phyloP scores from a whole-genome alignment of 2,329 filamentous ascomycete genomes.

The Pseudocercospora pini-densiflorae region DNA sequence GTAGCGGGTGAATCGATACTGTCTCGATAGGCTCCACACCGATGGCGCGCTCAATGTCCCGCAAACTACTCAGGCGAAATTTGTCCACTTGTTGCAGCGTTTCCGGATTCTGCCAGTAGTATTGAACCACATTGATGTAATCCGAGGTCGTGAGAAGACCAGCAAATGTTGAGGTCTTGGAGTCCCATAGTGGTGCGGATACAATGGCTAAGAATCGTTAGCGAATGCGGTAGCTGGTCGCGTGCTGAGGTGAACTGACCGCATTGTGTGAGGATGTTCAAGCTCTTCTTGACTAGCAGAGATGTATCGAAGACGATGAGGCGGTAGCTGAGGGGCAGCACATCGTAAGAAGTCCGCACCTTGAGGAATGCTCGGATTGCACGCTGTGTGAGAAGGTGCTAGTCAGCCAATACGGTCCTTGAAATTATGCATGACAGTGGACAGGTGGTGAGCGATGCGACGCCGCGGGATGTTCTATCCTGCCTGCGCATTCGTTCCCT shows the following conservation, averaged over 20 bases:
- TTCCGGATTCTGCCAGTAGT: constrained; percentile 97
- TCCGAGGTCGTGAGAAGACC: constrained; percentile 94
- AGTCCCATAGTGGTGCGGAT: constrained; percentile 96
- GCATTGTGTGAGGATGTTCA: constrained; percentile 95
- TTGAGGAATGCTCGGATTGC: constrained; percentile 95
- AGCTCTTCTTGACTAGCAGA: constrained; percentile 93
- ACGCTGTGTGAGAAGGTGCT: constrained; percentile 59
- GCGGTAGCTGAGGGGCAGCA: constrained; percentile 92
- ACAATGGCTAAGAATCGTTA: constrained; percentile 74
- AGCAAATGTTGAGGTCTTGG: constrained; percentile 87
- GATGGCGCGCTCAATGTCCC: constrained; percentile 95
- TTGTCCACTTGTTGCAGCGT: constrained; percentile 89
- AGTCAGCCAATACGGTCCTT: constrained; percentile 3
- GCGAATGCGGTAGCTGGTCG: background rate
- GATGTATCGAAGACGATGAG: constrained; percentile 95
- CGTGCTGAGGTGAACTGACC: constrained; percentile 55
- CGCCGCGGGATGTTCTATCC: background rate
- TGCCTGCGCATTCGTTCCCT: background rate
- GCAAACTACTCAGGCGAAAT: constrained; percentile 87
- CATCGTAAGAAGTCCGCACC: constrained; percentile 95
- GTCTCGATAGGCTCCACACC: constrained; percentile 91
- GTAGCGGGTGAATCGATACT: constrained; percentile 89
- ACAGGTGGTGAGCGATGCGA: background rate
- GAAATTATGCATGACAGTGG: background rate
- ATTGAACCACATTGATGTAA: constrained; percentile 98